A percentile compares a stretch with the other conserved stretches of the same genome.
phyloP scores from a whole-genome alignment of 768 basidiomycete genomes.

The Clitopilus hobsonii region DNA sequence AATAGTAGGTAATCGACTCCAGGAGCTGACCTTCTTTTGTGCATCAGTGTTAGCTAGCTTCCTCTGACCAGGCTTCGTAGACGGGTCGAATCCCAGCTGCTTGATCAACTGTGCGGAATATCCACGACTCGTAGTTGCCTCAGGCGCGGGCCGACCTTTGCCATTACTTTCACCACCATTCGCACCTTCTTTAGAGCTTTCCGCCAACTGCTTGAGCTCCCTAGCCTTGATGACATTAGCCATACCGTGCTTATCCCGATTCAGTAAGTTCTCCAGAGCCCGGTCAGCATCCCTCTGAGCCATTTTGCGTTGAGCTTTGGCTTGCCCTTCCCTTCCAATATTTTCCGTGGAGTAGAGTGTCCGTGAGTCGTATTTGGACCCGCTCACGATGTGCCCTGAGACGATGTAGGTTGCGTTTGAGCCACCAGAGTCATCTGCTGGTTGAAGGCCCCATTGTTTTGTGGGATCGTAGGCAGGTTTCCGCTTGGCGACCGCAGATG shows the following conservation, averaged over 20 bases:
- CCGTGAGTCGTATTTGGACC: conserved; percentile 28
- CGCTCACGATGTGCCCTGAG: conserved; percentile 70
- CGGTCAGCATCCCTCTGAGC: conserved; percentile 57
- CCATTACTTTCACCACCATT: conserved; percentile 11
- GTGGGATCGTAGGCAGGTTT: conserved; percentile 60
- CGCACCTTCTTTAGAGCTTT: conserved; percentile 13
- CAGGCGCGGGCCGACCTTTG: conserved; percentile 6
- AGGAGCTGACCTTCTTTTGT: conserved; percentile 58
- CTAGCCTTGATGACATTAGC: conserved; percentile 58
- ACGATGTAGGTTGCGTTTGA: conserved; percentile 71
- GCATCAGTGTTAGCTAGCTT: conserved; percentile 30
- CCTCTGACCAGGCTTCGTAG: conserved; percentile 45
- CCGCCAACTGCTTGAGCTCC: conserved; percentile 27
- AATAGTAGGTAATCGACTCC: neutral
- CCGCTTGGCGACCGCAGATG: conserved; percentile 42
- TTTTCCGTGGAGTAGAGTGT: conserved; percentile 60
- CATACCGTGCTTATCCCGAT: conserved; percentile 66
- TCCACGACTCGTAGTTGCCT: conserved; percentile 32
- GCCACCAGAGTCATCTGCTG: conserved; percentile 33
- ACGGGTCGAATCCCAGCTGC: conserved; percentile 77
- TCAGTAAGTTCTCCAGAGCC: conserved; percentile 53
- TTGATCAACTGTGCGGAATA: conserved; percentile 69
- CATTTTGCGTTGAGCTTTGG: conserved; percentile 61
- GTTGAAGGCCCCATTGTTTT: conserved; percentile 74
- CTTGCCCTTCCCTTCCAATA: conserved; percentile 77